A percentile compares a stretch with the other conserved stretches of the same genome.
phyloP scores from a whole-genome alignment of 306 rosid species.

The Dicorynia guianensis region DNA sequence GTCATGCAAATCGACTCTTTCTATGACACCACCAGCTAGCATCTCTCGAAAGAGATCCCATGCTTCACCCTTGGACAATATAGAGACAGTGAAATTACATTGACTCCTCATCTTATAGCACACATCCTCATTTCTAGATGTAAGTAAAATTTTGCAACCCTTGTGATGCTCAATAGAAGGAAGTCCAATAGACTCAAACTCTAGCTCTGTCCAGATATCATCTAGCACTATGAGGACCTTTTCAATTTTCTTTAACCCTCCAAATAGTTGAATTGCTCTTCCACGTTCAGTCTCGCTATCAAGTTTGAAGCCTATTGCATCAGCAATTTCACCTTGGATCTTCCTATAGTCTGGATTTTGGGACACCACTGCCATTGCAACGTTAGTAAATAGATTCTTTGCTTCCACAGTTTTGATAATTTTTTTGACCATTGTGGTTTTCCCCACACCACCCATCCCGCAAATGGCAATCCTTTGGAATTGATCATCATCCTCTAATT shows the following conservation, averaged over 20 bases:
- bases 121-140: slow-evolving; percentile 8
- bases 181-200: slow-evolving; percentile 23
- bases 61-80: neutral
- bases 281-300: accelerated
- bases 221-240: slow-evolving; percentile 34
- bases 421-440: neutral
- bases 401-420: neutral
- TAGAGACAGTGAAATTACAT: neutral
- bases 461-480: neutral
- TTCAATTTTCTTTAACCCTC: neutral
- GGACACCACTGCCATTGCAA: neutral
- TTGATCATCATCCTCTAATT: neutral
- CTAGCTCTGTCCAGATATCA: slow-evolving; percentile 35
- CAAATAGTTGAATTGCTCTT: neutral
- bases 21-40: neutral
- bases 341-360: neutral
- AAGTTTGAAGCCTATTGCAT: accelerated
- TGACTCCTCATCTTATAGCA: neutral
- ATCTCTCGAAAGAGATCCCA: neutral
- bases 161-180: neutral
- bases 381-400: neutral
- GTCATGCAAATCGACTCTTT: neutral
- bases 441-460: slow-evolving; percentile 7
- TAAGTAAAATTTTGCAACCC: slow-evolving; percentile 39
- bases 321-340: neutral